These are phyloP conservation scores for Petunia axillaris DNA, from an alignment of 257 asterid genomes.

Conservation along the genomic window DNA sequence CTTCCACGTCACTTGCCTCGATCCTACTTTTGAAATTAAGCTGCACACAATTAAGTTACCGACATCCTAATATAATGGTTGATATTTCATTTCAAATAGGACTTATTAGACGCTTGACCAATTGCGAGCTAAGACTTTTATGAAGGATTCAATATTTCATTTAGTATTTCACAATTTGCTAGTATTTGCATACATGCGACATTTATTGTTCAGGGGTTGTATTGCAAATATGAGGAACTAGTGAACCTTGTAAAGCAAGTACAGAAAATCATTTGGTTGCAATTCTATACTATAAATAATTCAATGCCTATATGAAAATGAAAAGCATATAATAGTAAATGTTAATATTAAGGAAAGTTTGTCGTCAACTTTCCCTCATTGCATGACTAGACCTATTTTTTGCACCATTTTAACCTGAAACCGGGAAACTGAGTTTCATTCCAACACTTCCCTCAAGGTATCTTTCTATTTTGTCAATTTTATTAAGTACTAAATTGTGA, in stretches of 20 bases:
- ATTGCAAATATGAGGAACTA: background rate
- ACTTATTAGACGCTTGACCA: too few species aligned
- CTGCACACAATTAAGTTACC: background rate
- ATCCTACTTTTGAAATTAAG: background rate
- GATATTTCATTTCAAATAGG: too few species aligned
- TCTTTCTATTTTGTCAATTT: background rate
- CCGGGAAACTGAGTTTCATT: constrained; percentile 1
- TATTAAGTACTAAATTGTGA: background rate
- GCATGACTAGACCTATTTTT: background rate
- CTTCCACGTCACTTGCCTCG: background rate
- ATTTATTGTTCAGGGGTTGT: background rate
- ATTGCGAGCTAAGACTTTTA: too few species aligned
- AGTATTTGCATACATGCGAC: background rate
- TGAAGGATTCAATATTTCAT: too few species aligned
- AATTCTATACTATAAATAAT: background rate
- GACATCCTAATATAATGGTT: too few species aligned
- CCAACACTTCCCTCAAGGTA: background rate
- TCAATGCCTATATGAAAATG: background rate
- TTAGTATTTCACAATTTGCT: too few species aligned
- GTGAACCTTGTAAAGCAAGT: background rate
- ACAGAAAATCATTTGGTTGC: background rate
- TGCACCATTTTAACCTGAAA: background rate
- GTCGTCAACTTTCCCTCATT: background rate
- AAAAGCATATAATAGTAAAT: background rate
- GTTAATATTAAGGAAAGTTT: background rate